A percentile compares a stretch with the other conserved stretches of the same genome.
Conservation (phyloP, 192 early-diverging fungal species). For the Borealophlyctis nickersoniae region DNA sequence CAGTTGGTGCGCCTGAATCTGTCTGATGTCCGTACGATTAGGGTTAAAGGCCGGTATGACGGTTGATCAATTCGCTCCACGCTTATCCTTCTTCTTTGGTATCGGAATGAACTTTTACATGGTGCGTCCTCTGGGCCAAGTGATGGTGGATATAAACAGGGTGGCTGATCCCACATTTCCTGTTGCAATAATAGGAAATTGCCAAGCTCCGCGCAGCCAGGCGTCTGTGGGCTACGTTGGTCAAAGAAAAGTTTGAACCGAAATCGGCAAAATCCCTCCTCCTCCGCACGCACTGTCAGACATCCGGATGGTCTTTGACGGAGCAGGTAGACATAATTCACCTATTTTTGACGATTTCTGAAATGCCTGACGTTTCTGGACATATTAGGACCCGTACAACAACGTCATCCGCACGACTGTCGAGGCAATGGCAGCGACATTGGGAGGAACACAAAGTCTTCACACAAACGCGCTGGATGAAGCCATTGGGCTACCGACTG, state of each 20-base stretch:
- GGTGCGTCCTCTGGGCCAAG: constrained; percentile 31
- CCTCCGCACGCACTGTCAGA: constrained; percentile 87
- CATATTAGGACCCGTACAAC: constrained; percentile 74
- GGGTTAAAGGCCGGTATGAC: constrained; percentile 78
- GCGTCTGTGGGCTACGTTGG: constrained; percentile 75
- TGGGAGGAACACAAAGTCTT: constrained; percentile 88
- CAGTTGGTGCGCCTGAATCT: no score
- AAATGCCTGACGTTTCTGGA: no score
- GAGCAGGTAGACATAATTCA: constrained; percentile 57
- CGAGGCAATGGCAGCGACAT: constrained; percentile 88
- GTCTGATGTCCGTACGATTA: not conserved
- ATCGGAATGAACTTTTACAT: constrained; percentile 95
- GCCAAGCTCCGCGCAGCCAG: constrained; percentile 87
- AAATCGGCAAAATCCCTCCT: constrained; percentile 74
- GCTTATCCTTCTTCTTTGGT: constrained; percentile 89
- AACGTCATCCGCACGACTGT: constrained; percentile 85
- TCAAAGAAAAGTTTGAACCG: constrained; percentile 84
- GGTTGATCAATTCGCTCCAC: constrained; percentile 82
- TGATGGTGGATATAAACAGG: no score
- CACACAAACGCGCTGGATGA: constrained; percentile 92
- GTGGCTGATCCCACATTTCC: no score
- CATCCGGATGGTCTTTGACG: constrained; percentile 87
- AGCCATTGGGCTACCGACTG: constrained; percentile 82
- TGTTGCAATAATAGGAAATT: constrained; percentile 70
- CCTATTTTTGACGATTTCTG: no score